Conservation (phyloP, 176 grass and related monocot genomes). For the Calamus simplicifolius region DNA sequence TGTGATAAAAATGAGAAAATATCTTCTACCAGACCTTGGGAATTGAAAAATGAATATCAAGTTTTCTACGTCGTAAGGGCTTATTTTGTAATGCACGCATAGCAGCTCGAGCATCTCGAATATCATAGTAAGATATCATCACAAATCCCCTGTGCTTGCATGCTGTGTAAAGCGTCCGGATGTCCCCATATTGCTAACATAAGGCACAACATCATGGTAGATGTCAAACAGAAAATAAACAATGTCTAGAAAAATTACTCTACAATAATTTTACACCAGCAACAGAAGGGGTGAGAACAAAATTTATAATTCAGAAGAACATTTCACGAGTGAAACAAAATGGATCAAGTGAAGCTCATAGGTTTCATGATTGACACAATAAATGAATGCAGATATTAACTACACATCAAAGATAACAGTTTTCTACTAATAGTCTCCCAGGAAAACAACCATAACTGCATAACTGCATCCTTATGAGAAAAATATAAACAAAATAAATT, state of each 20-base stretch:
- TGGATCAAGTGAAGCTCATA: no score
- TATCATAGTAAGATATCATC: constrained; percentile 98
- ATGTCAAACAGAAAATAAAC: constrained; percentile 1
- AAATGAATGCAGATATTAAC: no score
- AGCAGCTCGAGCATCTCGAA: constrained; percentile 59
- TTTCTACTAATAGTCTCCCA: no score
- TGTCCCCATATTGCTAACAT: constrained; percentile 79
- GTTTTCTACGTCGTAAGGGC: constrained; percentile 73
- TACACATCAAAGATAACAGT: no score
- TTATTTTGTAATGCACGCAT: constrained; percentile 85
- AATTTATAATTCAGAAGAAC: no score
- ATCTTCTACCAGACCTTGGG: constrained; percentile 46
- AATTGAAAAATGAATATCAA: constrained; percentile 96
- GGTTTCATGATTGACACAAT: no score
- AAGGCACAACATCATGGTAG: constrained; percentile 13
- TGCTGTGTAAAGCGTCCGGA: constrained; percentile 76
- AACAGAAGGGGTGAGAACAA: no score
- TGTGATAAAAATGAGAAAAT: constrained; percentile 1
- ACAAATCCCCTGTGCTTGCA: constrained; percentile 92
- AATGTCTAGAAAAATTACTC: not conserved
- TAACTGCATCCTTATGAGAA: no score
- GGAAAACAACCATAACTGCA: no score
- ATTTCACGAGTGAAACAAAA: no score
- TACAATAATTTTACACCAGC: no score
- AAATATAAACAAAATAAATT: no score